phyloP scores from a whole-genome alignment of 352 stramenopile species.

The Phytophthora rubi region DNA sequence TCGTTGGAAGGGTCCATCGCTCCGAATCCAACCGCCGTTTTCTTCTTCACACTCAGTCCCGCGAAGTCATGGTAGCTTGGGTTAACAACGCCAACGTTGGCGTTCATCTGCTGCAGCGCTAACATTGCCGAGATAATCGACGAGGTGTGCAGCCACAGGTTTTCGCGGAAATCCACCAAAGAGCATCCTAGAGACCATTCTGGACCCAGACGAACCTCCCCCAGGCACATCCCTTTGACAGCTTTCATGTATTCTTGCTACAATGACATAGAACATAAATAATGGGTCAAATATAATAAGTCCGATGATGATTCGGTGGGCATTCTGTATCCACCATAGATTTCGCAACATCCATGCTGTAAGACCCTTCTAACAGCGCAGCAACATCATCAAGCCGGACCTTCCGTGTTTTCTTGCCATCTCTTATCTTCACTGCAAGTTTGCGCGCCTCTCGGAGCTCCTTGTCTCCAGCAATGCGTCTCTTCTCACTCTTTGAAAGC shows the following conservation, averaged over 20 bases:
- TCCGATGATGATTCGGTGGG: no score
- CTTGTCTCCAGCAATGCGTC: no score
- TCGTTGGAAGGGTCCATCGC: background rate
- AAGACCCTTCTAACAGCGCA: no score
- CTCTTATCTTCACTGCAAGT: no score
- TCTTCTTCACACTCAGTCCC: background rate
- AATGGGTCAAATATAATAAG: no score
- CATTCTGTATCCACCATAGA: no score
- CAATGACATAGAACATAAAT: background rate
- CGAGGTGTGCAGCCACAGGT: constrained; percentile 14
- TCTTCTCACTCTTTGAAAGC: no score
- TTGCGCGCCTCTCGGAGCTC: no score
- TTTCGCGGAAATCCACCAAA: constrained; percentile 12
- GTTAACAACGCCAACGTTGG: constrained; percentile 4
- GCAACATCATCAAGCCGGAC: no score
- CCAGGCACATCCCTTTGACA: constrained; percentile 1
- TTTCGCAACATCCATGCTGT: no score
- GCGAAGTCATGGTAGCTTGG: background rate
- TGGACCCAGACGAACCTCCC: background rate
- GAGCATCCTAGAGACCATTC: constrained; percentile 3
- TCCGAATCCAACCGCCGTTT: background rate
- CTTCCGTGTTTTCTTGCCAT: no score
- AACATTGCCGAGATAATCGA: constrained; percentile 8
- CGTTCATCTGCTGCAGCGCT: constrained; percentile 1
- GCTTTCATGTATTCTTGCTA: constrained; percentile 6